Conservation (phyloP, 495 filamentous ascomycete species). For the Saxophila tyrrhenica region DNA sequence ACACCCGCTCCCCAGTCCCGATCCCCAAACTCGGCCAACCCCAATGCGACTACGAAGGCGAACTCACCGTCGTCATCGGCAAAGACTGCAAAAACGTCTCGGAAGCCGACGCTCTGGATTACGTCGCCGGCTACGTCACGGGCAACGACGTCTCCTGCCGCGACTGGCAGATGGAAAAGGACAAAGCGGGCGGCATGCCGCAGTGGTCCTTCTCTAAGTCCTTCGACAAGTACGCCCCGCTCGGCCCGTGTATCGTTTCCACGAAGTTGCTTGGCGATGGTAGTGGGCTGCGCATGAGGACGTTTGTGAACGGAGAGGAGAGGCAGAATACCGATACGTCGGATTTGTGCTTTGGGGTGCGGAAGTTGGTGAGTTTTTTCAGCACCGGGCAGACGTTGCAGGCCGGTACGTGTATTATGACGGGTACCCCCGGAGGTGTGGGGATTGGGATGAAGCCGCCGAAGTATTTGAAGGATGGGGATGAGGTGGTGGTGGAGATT, state of each 20-base stretch:
- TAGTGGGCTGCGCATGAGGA: conserved; percentile 25
- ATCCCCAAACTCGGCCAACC: conserved; percentile 42
- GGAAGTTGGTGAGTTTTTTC: conserved; percentile 25
- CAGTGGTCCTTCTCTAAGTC: conserved; percentile 31
- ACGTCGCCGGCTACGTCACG: conserved; percentile 39
- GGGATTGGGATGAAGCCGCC: conserved; percentile 42
- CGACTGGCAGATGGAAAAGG: conserved; percentile 36
- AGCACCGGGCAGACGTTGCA: conserved; percentile 25
- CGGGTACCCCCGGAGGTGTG: conserved; percentile 29
- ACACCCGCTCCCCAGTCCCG: conserved; percentile 31
- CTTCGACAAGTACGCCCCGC: conserved; percentile 30
- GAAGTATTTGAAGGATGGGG: conserved; percentile 46
- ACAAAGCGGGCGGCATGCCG: conserved; percentile 27
- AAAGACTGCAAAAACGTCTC: conserved; percentile 37
- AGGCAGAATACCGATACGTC: conserved; percentile 29
- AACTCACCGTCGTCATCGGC: conserved; percentile 39
- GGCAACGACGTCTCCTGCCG: conserved; percentile 42
- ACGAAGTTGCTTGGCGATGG: conserved; percentile 25
- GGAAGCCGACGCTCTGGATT: conserved; percentile 31
- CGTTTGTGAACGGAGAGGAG: conserved; percentile 32
- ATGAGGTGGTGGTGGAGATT: conserved; percentile 50
- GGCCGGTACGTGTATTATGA: conserved; percentile 24
- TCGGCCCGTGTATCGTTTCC: conserved; percentile 32
- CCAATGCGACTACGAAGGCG: conserved; percentile 41
- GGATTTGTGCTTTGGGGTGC: conserved; percentile 33